Base-by-base conservation (phyloP, 495 filamentous ascomycete genomes). In the Hypoxylon cercidicola region DNA sequence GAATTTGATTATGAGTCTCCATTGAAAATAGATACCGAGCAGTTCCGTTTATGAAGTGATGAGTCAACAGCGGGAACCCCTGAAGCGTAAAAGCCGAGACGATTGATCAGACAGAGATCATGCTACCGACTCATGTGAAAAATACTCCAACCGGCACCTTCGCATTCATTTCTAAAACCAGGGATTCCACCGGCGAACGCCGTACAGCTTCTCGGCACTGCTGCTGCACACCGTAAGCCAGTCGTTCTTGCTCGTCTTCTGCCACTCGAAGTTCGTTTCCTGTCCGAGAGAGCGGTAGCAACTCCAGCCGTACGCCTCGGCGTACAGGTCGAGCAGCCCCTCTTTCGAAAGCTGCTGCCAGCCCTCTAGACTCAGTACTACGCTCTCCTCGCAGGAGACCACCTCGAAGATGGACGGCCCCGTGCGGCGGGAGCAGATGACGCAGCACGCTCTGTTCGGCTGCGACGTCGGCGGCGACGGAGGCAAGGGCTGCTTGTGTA, bases 331-430 rank as follows among this genome's bases (percentile, higher is more conserved):
- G 12, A 68, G 49, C 16, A 68, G 21, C 7, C 62, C 64, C 13
- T 59, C 64, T 10, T 59, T 59, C 6, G 11, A 41, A 11, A 68
- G 52, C 0, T 59, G 35, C 44, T 68, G 40, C 64, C 64, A 68
- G 5, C 53, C 64, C 0, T 68, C 59, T 13, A 68, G 40, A 46
- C 64, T 55, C n/a, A 62, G 30, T 19, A 68, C 64, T 20, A 68
- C 64, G 44, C 64, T 68, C 41, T 68, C 64, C 15, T 68, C 59
- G 20, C 64, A 68, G 18, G 58, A 32, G 18, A 68, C 64, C 12
- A 68, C 59, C 16, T 68, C 64, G 43, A 68, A 68, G 46, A 68
- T 68, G 4, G 64, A 68, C 7, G 64, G 64, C 8, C 58, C 59
- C 3, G 59, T 62, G 1, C 50, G 48, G 19, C 64, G 64, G 15